Base-by-base conservation (phyloP, 768 basidiomycete genomes). In the Amyloporia xantha region DNA sequence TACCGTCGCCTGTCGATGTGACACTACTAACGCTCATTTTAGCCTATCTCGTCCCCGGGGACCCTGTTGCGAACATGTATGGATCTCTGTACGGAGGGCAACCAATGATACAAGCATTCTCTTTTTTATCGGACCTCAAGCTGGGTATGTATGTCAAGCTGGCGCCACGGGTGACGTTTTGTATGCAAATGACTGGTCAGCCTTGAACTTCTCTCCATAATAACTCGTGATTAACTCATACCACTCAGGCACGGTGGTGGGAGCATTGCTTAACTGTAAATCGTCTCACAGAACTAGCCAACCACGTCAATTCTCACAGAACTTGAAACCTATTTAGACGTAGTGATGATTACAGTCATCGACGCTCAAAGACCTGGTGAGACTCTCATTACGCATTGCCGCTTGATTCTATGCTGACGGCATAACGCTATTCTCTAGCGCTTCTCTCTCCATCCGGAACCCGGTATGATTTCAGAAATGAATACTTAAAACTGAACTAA, bases 121-220 rank as follows among this genome's bases (percentile, higher is more conserved):
- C 74, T 1, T 65, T 82, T 17, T 69, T 81, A 42, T 71, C 78
- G n/a, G 82, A 84, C 58, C 67, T 84, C 13, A 84, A 83, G 65
- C 73, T 78, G 66, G 70, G 67, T 24, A 71, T 72, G 58, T 68
- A 74, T 55, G 71, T 73, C 19, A 84, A 84, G 64, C 71, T 84
- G 36, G 79, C 82, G 37, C 82, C 82, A 37, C 77, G 81, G 7
- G 74, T 72, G 21, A 76, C 81, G 2, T 83, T 84, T 61, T 69
- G 73, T 17, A 78, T 78, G 5, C 81, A 83, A 57, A 71, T 44
- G 42, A 24, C 27, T 4, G 42, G 42, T 44, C 6, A 44, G 42
- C 5, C 10, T 10, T 24, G 25, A 4, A 6, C 24, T 5, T 4
- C 42, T n/a, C n/a, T 4, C 19, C 42, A 5, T 5, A 3, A 13